Evolutionary conservation across 768 basidiomycete species (phyloP).

Genomic region (Pulveroboletus sp.): DNA sequence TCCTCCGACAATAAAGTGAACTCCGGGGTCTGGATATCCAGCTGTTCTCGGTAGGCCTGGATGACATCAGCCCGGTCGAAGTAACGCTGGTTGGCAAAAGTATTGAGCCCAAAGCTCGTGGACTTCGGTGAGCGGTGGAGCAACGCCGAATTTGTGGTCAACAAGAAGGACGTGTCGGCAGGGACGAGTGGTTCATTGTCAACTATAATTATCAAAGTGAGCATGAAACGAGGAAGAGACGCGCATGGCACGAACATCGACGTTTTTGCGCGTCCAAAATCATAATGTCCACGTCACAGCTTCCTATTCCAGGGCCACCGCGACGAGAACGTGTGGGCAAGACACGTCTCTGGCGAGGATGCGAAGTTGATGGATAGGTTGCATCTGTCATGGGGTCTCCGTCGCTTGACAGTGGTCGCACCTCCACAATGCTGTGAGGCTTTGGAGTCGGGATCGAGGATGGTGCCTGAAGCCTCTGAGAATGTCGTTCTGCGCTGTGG

Average conservation of each 20-base stretch:
- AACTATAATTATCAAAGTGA: conserved; percentile 40
- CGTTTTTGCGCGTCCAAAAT: conserved; percentile 78
- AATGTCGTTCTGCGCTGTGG: conserved; percentile 7
- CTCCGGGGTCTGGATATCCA: conserved; percentile 75
- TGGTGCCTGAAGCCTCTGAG: not conserved
- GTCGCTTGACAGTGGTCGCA: conserved; percentile 13
- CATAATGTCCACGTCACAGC: conserved; percentile 74
- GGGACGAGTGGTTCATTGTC: conserved; percentile 74
- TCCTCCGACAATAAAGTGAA: conserved; percentile 47
- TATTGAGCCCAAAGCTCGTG: conserved; percentile 46
- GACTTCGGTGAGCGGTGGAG: conserved; percentile 39
- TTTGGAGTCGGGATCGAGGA: conserved; percentile 3
- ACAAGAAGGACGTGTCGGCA: conserved; percentile 55
- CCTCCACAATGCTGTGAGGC: not conserved
- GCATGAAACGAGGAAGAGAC: conserved; percentile 11
- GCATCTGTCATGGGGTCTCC: conserved; percentile 32
- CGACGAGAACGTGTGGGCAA: conserved; percentile 78
- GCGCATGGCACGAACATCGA: conserved; percentile 53
- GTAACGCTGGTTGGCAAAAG: conserved; percentile 62
- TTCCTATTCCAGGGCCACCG: conserved; percentile 78
- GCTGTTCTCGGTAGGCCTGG: conserved; percentile 63
- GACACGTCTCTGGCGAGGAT: conserved; percentile 67
- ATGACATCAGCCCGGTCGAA: conserved; percentile 78
- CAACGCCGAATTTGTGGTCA: conserved; percentile 67
- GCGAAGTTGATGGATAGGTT: conserved; percentile 31